A percentile compares a stretch with the other conserved stretches of the same genome.
These are phyloP conservation scores for Priceomyces medius DNA, from an alignment of 805 yeast species.

Conservation along the genomic window DNA sequence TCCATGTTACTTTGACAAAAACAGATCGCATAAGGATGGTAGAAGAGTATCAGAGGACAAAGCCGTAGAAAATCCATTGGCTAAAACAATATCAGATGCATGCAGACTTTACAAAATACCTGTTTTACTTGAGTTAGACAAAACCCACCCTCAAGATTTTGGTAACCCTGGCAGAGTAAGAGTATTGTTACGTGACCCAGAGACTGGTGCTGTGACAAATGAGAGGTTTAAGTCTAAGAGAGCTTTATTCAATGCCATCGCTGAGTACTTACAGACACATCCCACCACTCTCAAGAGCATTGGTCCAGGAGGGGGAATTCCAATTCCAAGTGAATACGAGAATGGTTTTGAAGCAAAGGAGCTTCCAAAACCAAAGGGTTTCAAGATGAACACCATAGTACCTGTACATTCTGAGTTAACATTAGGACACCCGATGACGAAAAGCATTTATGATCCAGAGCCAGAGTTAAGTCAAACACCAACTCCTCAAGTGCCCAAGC, in stretches of 20 bases:
- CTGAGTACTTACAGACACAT: constrained; percentile 58
- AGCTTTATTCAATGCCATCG: constrained; percentile 58
- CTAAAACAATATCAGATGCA: constrained; percentile 79
- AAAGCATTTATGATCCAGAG: constrained; percentile 57
- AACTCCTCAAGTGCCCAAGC: constrained; percentile 40
- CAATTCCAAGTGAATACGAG: constrained; percentile 62
- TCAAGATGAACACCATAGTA: constrained; percentile 79
- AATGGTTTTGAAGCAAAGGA: constrained; percentile 53
- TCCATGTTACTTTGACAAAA: constrained; percentile 88
- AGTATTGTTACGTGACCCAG: constrained; percentile 55
- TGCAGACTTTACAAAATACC: constrained; percentile 41
- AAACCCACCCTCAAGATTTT: constrained; percentile 93
- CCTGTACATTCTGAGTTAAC: constrained; percentile 84
- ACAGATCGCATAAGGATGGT: constrained; percentile 75
- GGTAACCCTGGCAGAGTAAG: constrained; percentile 97
- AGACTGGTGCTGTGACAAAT: constrained; percentile 41
- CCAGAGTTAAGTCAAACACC: constrained; percentile 33
- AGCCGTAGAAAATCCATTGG: constrained; percentile 87
- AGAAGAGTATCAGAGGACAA: constrained; percentile 68
- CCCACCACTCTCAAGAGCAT: constrained; percentile 70
- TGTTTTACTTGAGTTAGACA: constrained; percentile 69
- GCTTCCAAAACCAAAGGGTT: constrained; percentile 80
- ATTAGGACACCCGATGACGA: constrained; percentile 82
- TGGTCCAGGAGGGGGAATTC: constrained; percentile 48
- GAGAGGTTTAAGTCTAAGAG: constrained; percentile 51